Evolutionary conservation across 1,139 yeast species (phyloP), one percentile per base, ranked within the genome.

Genomic region (Hemisphaericaspora lyxosophila): DNA sequence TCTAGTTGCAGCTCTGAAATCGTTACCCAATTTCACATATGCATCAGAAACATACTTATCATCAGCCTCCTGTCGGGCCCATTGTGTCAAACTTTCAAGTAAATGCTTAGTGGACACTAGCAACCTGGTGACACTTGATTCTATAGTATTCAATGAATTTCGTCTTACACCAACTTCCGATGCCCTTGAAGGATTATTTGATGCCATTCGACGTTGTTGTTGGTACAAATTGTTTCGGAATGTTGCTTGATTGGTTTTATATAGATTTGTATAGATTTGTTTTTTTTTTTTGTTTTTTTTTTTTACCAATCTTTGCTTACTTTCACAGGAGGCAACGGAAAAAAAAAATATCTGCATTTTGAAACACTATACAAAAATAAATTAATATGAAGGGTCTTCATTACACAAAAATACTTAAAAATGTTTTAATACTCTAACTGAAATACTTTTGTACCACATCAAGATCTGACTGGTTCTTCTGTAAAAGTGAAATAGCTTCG

Each of bases 1-100:
- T 45, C 88, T 75, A 14, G 92, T 81, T 0, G 95, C 89, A 2
- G 87, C 79, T 50, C 94, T 82, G 66, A 89, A 94, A 60, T 92
- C 97, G 57, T 92, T 92, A 0, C 98, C 98, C 26, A 94, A 72
- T 48, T 81, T 84, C 11, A 94, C 98, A 57, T 89, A 94, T 5
- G 92, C 86, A 56, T 89, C 90, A 3, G 96, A 87, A 2, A 94
- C 97, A 48, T 79, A 88, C 42, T 80, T 80, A 40, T 90, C 97
- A 26, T 83, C 76, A 3, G 88, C 90, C 25, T 77, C 76, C 20
- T 78, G 80, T 43, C 81, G 75, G 1, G 98, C 92, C 99, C 99
- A 94, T 46, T 81, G 89, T 0, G 95, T 88, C 39, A 94, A 67
- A 25, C 89, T 78, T 51, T 87, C 96, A 12, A 92, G 68, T 12